Base-by-base conservation (phyloP, 805 yeast genomes). In the Tetrapisispora pingtungensis region DNA sequence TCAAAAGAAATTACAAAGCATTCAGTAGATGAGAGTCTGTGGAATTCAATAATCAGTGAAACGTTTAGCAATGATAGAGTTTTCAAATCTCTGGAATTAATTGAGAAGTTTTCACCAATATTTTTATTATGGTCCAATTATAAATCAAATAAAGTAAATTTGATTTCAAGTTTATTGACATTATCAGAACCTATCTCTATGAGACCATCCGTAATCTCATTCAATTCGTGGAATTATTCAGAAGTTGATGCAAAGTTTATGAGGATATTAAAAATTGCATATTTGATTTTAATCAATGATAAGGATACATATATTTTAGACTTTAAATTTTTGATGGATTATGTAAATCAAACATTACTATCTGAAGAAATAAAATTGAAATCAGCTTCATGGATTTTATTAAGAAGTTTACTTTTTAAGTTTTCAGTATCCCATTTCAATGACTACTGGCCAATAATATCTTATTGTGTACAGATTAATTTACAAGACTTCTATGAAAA, bases 181-280 rank as follows among this genome's bases (percentile, higher is more conserved):
- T 46, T 49, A 1, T 51, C 56, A 5, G 56, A 54, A 17, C 53
- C 71, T 0, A 72, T 74, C 37, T 59, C 70, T 10, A 70, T 75
- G 6, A 62, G 80, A 1, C 73, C 83, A 3, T 78, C 81, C 18
- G 67, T 84, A 5, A 60, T 57, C 13, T 55, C 65, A 4, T 86
- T 85, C 62, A 80, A 75, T 33, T 52, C 60, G 3, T 81, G 90
- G 80, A 81, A 80, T 48, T 88, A 83, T 46, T 75, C 80, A n/a
- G 93, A 83, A 52, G 69, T 75, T 13, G 73, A 73, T 32, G 65
- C 66, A 20, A 77, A 78, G 49, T 64, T 72, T 3, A 65, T 67
- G 48, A 75, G 78, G 36, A 57, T 90, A 40, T 74, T 75, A 45
- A 72, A 93, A 43, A 69, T 86, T 1, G 66, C 84, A 0, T 85